These are phyloP conservation scores for Danielia oregonensis DNA, from an alignment of 805 yeast species.

Conservation along the genomic window DNA sequence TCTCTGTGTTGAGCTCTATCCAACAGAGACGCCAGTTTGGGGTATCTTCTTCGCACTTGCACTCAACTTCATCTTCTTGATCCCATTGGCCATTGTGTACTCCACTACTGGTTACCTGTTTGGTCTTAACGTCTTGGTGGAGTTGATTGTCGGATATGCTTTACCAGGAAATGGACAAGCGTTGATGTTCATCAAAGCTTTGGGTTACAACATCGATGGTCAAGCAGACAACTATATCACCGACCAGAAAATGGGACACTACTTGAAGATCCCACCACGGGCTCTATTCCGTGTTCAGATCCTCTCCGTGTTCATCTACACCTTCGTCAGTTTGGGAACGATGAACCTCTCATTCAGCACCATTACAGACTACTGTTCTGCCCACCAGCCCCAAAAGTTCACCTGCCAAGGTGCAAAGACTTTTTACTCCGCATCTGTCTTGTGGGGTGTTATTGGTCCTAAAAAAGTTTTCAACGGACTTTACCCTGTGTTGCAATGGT, in stretches of 20 bases:
- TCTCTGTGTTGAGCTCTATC: slow-evolving; percentile 26
- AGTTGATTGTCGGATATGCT: slow-evolving; percentile 35
- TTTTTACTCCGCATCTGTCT: slow-evolving; percentile 52
- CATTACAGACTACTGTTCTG: slow-evolving; percentile 35
- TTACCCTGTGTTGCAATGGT: slow-evolving; percentile 31
- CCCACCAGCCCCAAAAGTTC: slow-evolving; percentile 41
- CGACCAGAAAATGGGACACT: slow-evolving; percentile 63
- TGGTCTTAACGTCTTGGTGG: slow-evolving; percentile 34
- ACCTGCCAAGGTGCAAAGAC: slow-evolving; percentile 26
- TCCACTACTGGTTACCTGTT: slow-evolving; percentile 30
- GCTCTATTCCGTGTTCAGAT: slow-evolving; percentile 45
- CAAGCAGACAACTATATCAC: slow-evolving; percentile 53
- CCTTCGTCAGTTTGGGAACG: slow-evolving; percentile 21
- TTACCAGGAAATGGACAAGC: slow-evolving; percentile 36
- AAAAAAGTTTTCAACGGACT: slow-evolving; percentile 29
- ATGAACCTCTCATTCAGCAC: slow-evolving; percentile 26
- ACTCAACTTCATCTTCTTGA: slow-evolving; percentile 29
- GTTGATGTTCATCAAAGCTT: slow-evolving; percentile 50
- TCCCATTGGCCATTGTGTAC: slow-evolving; percentile 27
- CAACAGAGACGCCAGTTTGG: slow-evolving; percentile 36
- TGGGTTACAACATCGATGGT: slow-evolving; percentile 53
- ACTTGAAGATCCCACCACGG: slow-evolving; percentile 60
- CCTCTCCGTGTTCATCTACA: slow-evolving; percentile 17
- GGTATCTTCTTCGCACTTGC: slow-evolving; percentile 31
- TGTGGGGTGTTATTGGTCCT: slow-evolving; percentile 66